These are phyloP conservation scores for Aspergillus novofumigatus DNA, from an alignment of 2,329 filamentous ascomycete species.

Conservation along the genomic window DNA sequence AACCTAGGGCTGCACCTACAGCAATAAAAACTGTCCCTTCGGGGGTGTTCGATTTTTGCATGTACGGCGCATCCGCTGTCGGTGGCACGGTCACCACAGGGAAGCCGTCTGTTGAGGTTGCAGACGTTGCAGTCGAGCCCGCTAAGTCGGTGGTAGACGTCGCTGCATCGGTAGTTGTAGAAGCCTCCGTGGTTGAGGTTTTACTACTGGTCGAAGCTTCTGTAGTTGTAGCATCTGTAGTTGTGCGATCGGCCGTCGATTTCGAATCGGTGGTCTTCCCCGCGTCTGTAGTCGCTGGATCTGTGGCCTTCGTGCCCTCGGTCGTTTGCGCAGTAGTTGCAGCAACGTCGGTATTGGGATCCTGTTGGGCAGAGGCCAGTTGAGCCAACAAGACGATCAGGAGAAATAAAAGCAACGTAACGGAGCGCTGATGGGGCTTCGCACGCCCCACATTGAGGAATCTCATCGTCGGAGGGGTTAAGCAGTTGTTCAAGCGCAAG, in stretches of 20 bases:
- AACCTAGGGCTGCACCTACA: slow-evolving; percentile 82
- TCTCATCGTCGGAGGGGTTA: slow-evolving; percentile 10
- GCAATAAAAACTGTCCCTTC: slow-evolving; percentile 96
- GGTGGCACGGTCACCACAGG: slow-evolving; percentile 75
- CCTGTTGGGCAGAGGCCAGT: slow-evolving; percentile 14
- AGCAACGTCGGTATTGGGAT: neutral
- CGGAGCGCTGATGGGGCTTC: slow-evolving; percentile 11
- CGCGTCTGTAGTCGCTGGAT: neutral
- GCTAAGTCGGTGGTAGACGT: slow-evolving; percentile 20
- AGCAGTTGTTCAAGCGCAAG: neutral
- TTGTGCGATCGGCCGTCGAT: neutral
- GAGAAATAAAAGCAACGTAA: slow-evolving; percentile 17
- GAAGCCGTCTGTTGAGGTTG: slow-evolving; percentile 45
- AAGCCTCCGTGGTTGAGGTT: slow-evolving; percentile 12
- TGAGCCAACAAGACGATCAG: slow-evolving; percentile 12
- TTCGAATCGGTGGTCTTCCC: neutral
- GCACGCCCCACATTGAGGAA: slow-evolving; percentile 9
- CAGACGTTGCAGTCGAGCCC: slow-evolving; percentile 21
- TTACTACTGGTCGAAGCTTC: slow-evolving; percentile 17
- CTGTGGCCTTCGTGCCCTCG: neutral
- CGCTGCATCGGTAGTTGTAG: slow-evolving; percentile 18
- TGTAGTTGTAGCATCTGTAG: slow-evolving; percentile 16
- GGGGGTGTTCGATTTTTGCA: slow-evolving; percentile 79
- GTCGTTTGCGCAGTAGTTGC: neutral
- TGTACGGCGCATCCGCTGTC: slow-evolving; percentile 80